Percentiles rank a stretch among this genome's conserved stretches.
These are phyloP conservation scores for Paecilomyces dactylethromorphus DNA, from an alignment of 2,329 filamentous ascomycete species.

Conservation along the genomic window DNA sequence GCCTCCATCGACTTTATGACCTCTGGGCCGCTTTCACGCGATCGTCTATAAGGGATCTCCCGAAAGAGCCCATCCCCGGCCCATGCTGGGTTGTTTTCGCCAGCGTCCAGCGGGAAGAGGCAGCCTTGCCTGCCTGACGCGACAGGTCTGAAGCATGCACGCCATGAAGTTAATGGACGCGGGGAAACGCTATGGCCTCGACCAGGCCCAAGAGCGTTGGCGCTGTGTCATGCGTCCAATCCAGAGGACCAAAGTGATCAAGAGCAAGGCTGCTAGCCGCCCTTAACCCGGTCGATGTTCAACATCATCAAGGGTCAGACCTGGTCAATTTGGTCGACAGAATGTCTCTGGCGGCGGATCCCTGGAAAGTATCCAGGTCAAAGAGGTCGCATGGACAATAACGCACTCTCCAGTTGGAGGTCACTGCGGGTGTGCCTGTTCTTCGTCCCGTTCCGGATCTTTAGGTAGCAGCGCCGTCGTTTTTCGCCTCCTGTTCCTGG, in stretches of 20 bases:
- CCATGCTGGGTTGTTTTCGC: background rate
- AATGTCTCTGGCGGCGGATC: background rate
- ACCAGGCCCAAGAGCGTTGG: background rate
- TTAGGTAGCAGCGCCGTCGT: background rate
- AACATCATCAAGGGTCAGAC: background rate
- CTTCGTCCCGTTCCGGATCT: background rate
- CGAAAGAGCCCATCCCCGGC: background rate
- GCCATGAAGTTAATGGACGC: background rate
- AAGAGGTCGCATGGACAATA: background rate
- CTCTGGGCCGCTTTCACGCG: no score
- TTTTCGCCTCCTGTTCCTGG: background rate
- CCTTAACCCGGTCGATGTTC: background rate
- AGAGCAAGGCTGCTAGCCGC: background rate
- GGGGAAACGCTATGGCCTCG: background rate
- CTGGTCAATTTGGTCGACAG: background rate
- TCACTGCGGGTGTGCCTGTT: background rate
- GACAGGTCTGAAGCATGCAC: background rate
- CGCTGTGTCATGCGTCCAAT: background rate
- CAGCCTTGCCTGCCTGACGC: background rate
- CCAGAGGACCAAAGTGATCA: background rate
- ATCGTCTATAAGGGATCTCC: background rate
- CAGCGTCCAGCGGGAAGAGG: background rate
- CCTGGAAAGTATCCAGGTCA: background rate
- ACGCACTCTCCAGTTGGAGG: background rate
- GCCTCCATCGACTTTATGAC: no score